Base-by-base conservation (phyloP, 257 asterid genomes). In the Solanum dulcamara region DNA sequence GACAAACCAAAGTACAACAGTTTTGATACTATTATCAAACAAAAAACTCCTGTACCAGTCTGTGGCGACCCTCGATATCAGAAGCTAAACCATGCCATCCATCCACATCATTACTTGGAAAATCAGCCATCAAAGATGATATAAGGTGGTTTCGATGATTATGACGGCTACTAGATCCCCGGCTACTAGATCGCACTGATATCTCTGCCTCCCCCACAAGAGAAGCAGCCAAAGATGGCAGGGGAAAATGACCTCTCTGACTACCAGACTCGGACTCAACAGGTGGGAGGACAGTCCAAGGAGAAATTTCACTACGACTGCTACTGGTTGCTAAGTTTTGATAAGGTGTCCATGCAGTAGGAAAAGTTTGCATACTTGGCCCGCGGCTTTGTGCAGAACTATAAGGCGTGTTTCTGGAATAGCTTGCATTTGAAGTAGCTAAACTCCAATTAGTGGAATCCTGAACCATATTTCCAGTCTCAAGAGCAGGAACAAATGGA, bases 361-460 rank as follows among this genome's bases (percentile, higher is more conserved):
- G 88, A 86, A 85, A 89, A 75, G 93, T 15, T 35, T 85, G 88
- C 42, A 85, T 86, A 75, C 91, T 84, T 24, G 94, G 87, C 85
- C 88, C 66, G 10, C 91, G 85, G 38, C 90, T 91, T 9, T 66
- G 46, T 40, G 88, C 91, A 53, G 95, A 90, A 87, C 90, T 86
- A 66, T 91, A 90, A 37, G 92, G 86, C 83, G 67, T 85, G 55
- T 86, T 92, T 85, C 95, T 88, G 33, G 92, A 90, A 85, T 94
- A 88, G 67, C 90, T 74, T 17, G 91, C 86, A 85, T 91, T 86
- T 57, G 89, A 94, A 79, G 94, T 92, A 59, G 90, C 87, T 83
- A 90, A 91, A 86, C 93, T 89, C 98, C 97, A 94, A 81, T 88
- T 92, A 33, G 92, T 88, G 81, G 93, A 92, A 55, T 93, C 95